Evolutionary conservation across 768 basidiomycete species (phyloP).

Genomic region (Mrakia hoshinonis): DNA sequence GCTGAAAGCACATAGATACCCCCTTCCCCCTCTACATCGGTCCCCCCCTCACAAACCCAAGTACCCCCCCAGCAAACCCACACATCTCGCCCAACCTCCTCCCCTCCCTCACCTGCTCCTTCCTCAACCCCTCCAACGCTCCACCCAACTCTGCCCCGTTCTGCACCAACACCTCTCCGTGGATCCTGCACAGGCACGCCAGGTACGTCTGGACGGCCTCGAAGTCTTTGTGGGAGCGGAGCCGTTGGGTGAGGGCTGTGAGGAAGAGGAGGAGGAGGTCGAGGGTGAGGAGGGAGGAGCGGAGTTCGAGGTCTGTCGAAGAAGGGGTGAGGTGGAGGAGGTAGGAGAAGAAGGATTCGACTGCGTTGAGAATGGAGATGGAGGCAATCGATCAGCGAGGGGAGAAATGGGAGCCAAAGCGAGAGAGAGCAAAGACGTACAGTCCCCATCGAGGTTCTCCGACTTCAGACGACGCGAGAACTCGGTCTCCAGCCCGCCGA

Average conservation of each 20-base stretch:
- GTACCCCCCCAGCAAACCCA: background rate
- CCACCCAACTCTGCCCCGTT: slow-evolving; percentile 55
- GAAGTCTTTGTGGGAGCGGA: slow-evolving; percentile 76
- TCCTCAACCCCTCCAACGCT: slow-evolving; percentile 53
- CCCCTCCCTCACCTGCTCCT: slow-evolving; percentile 67
- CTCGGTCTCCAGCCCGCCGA: slow-evolving; percentile 44
- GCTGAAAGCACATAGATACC: no score
- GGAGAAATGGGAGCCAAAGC: background rate
- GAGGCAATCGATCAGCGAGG: background rate
- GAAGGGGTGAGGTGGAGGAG: slow-evolving; percentile 82
- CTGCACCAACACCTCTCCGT: slow-evolving; percentile 65
- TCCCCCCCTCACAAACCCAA: background rate
- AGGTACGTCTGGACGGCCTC: slow-evolving; percentile 88
- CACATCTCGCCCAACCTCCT: slow-evolving; percentile 50
- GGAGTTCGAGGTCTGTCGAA: slow-evolving; percentile 80
- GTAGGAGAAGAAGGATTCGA: slow-evolving; percentile 73
- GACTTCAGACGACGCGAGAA: slow-evolving; percentile 59
- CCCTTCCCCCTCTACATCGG: no score
- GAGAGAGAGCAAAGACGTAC: slow-evolving; percentile 49
- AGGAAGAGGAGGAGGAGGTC: slow-evolving; percentile 62
- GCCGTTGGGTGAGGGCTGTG: slow-evolving; percentile 59
- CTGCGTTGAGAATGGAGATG: slow-evolving; percentile 40
- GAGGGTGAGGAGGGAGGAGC: slow-evolving; percentile 53
- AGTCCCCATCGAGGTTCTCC: slow-evolving; percentile 54
- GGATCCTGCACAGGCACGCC: slow-evolving; percentile 71